Conservation (phyloP, 2,329 filamentous ascomycete species). For the Alternaria arbusti region DNA sequence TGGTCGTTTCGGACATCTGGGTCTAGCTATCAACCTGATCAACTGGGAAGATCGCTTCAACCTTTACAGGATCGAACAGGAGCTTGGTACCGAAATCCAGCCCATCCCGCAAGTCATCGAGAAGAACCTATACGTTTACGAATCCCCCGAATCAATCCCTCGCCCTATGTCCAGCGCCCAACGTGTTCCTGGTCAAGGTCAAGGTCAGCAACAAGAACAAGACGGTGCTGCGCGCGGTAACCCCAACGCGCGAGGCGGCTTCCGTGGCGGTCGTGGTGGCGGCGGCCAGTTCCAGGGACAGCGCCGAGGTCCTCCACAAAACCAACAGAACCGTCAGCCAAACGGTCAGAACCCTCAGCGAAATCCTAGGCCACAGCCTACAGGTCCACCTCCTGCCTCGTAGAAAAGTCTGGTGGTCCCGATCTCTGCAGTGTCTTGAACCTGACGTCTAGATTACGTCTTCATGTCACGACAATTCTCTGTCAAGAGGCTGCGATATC, state of each 20-base stretch:
- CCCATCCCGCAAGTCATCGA: conserved; percentile 95
- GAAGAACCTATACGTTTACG: conserved; percentile 98
- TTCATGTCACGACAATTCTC: conserved; percentile 39
- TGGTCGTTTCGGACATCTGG: conserved; percentile 94
- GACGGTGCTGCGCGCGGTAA: conserved; percentile 30
- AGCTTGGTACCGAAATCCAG: conserved; percentile 95
- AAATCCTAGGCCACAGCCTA: conserved; percentile 41
- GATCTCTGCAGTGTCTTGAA: conserved; percentile 41
- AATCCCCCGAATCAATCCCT: conserved; percentile 92
- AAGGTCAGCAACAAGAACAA: conserved; percentile 38
- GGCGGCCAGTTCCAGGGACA: conserved; percentile 43
- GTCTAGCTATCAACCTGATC: conserved; percentile 98
- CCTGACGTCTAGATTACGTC: conserved; percentile 18
- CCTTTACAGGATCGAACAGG: conserved; percentile 97
- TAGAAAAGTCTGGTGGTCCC: conserved; percentile 13
- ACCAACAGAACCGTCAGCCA: conserved; percentile 41
- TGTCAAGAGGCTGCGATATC: conserved; percentile 35
- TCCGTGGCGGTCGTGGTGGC: conserved; percentile 45
- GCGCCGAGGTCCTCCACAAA: conserved; percentile 33
- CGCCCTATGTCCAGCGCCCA: conserved; percentile 71
- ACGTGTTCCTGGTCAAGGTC: conserved; percentile 34
- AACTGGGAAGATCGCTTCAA: conserved; percentile 99
- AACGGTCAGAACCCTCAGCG: conserved; percentile 47
- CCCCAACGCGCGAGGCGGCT: conserved; percentile 35
- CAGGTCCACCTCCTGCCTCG: conserved; percentile 38